A percentile compares a stretch with the other conserved stretches of the same genome.
Evolutionary conservation across 2,329 filamentous ascomycete genomes (phyloP).

Genomic region (Myriosclerotinia scirpicola): DNA sequence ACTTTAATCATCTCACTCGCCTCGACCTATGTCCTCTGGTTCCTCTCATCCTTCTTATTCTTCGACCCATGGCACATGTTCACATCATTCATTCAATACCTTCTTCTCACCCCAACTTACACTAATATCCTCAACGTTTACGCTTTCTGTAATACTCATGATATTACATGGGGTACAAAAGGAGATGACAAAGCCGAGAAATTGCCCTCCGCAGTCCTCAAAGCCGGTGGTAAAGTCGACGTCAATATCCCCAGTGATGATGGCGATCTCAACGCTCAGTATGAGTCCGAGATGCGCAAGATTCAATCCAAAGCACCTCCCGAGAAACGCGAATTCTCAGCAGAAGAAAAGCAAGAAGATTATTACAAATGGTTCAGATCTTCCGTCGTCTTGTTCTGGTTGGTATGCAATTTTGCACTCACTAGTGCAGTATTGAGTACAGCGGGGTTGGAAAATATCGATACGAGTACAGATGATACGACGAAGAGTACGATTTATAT

Average conservation of each 20-base stretch:
- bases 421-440: slow-evolving; percentile 83
- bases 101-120: slow-evolving; percentile 85
- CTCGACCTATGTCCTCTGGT: slow-evolving; percentile 90
- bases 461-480: slow-evolving; percentile 65
- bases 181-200: slow-evolving; percentile 96
- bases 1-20: slow-evolving; percentile 90
- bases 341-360: slow-evolving; percentile 84
- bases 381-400: slow-evolving; percentile 90
- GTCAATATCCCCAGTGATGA: slow-evolving; percentile 84
- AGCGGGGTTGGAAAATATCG: slow-evolving; percentile 75
- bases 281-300: slow-evolving; percentile 76
- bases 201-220: slow-evolving; percentile 82
- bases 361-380: slow-evolving; percentile 97
- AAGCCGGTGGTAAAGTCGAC: slow-evolving; percentile 93
- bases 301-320: slow-evolving; percentile 75
- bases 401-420: slow-evolving; percentile 91
- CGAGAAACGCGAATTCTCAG: slow-evolving; percentile 61
- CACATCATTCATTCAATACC: slow-evolving; percentile 88
- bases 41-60: slow-evolving; percentile 94
- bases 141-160: slow-evolving; percentile 98
- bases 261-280: slow-evolving; percentile 90
- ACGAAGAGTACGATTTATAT: slow-evolving; percentile 40
- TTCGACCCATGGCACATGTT: slow-evolving; percentile 99
- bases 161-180: slow-evolving; percentile 98
- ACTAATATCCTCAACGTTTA: slow-evolving; percentile 98